Conservation (phyloP, 306 rosid genomes). For the Sphenostylis stenocarpa region DNA sequence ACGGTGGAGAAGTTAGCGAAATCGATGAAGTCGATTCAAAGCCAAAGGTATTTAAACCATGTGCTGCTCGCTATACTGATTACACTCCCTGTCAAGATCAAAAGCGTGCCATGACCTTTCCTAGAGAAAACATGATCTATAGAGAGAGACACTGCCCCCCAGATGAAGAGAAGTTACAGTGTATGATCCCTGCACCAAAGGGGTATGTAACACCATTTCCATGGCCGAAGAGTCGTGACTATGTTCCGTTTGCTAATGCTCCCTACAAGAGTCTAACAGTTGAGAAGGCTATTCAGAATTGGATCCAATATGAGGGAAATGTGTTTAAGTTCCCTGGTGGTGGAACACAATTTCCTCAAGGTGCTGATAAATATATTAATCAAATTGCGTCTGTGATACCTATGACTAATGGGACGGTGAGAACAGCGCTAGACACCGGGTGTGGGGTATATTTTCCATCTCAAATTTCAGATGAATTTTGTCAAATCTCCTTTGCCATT, state of each 20-base stretch:
- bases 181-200: constrained; percentile 85
- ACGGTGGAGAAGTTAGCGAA: constrained; percentile 40
- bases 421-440: constrained; percentile 87
- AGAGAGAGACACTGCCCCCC: constrained; percentile 85
- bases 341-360: constrained; percentile 91
- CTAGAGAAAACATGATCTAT: constrained; percentile 74
- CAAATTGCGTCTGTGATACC: constrained; percentile 83
- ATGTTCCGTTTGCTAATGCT: constrained; percentile 85
- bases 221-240: constrained; percentile 92
- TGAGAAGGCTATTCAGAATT: constrained; percentile 92
- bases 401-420: constrained; percentile 70
- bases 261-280: constrained; percentile 91
- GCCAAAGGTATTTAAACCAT: constrained; percentile 53
- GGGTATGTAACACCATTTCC: constrained; percentile 91
- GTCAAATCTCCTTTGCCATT: not conserved
- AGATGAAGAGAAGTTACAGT: constrained; percentile 67
- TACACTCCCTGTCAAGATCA: constrained; percentile 94
- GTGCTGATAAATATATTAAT: constrained; percentile 84
- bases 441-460: constrained; percentile 70
- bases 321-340: constrained; percentile 87
- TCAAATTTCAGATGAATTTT: constrained; percentile 3
- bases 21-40: constrained; percentile 42
- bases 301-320: constrained; percentile 89
- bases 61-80: constrained; percentile 55
- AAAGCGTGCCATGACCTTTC: constrained; percentile 83